Evolutionary conservation across 495 filamentous ascomycete species (phyloP).

Genomic region (Penicillium macrosclerotiorum): DNA sequence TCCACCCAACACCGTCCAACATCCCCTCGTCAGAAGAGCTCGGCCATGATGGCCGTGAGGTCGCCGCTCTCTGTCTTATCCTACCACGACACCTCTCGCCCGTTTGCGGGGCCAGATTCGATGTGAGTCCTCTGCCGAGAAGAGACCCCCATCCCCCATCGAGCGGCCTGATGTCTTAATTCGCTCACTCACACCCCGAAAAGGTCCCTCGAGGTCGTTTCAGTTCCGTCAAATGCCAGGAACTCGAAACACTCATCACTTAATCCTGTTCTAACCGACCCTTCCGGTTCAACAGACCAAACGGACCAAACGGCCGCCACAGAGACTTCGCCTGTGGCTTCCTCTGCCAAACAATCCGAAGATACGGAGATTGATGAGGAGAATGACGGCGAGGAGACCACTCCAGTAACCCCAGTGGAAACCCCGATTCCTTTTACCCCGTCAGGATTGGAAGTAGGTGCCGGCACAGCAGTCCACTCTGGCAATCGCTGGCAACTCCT

Average conservation of each 20-base stretch:
- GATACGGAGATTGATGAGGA: not conserved
- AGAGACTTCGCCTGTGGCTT: not conserved
- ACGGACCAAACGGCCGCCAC: not conserved
- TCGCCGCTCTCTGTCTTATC: slow-evolving; percentile 33
- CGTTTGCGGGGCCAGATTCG: slow-evolving; percentile 15
- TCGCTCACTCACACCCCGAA: slow-evolving; percentile 4
- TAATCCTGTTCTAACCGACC: not conserved
- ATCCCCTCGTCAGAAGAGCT: no score
- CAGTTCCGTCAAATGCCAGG: slow-evolving; percentile 2
- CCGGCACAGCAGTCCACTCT: no score
- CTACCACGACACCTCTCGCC: slow-evolving; percentile 16
- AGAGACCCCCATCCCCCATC: not conserved
- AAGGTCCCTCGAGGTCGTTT: slow-evolving; percentile 9
- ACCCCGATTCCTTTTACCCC: no score
- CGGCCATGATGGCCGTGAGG: slow-evolving; percentile 31
- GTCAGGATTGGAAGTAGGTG: no score
- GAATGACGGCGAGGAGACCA: not conserved
- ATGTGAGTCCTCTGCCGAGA: slow-evolving; percentile 11
- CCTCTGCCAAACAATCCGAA: not conserved
- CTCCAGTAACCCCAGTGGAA: slow-evolving; percentile 5
- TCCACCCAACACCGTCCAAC: no score
- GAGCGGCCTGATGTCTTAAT: not conserved
- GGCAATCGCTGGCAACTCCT: no score
- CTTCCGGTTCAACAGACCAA: not conserved
- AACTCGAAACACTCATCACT: slow-evolving; percentile 1